Evolutionary conservation across 73 alveolate genomes (phyloP).

Genomic region (Paraurostyla sp.): DNA sequence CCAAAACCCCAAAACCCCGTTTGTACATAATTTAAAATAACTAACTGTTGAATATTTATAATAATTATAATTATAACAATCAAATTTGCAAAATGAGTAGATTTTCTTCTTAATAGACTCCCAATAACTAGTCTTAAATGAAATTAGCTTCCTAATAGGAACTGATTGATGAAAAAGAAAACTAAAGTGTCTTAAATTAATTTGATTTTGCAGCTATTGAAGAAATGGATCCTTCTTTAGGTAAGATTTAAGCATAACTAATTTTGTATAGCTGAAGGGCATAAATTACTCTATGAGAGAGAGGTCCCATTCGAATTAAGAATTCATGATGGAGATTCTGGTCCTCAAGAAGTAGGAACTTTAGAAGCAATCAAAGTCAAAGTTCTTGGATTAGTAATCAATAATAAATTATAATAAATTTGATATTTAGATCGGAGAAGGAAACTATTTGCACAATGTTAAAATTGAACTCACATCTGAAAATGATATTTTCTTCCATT

Average conservation of each 20-base stretch:
- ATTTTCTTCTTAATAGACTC: slow-evolving; percentile 6
- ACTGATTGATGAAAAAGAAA: slow-evolving; percentile 25
- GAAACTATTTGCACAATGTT: slow-evolving; percentile 64
- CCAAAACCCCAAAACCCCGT: slow-evolving; percentile 51
- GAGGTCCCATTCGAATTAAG: slow-evolving; percentile 95
- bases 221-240: slow-evolving; percentile 96
- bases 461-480: slow-evolving; percentile 94
- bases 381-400: slow-evolving; percentile 67
- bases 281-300: slow-evolving; percentile 86
- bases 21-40: neutral
- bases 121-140: neutral
- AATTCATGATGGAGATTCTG: slow-evolving; percentile 83
- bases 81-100: slow-evolving; percentile 19
- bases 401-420: slow-evolving; percentile 4
- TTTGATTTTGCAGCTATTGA: slow-evolving; percentile 93
- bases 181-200: slow-evolving; percentile 73
- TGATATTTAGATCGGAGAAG: slow-evolving; percentile 71
- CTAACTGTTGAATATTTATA: slow-evolving; percentile 18
- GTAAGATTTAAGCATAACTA: neutral
- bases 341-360: slow-evolving; percentile 90
- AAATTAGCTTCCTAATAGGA: neutral
- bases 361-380: slow-evolving; percentile 90
- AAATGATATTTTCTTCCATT: slow-evolving; percentile 96
- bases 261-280: slow-evolving; percentile 81
- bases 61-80: slow-evolving; percentile 29